These are phyloP conservation scores for Dalechampia spathulata DNA, from an alignment of 441 rosid genomes.

Conservation along the genomic window DNA sequence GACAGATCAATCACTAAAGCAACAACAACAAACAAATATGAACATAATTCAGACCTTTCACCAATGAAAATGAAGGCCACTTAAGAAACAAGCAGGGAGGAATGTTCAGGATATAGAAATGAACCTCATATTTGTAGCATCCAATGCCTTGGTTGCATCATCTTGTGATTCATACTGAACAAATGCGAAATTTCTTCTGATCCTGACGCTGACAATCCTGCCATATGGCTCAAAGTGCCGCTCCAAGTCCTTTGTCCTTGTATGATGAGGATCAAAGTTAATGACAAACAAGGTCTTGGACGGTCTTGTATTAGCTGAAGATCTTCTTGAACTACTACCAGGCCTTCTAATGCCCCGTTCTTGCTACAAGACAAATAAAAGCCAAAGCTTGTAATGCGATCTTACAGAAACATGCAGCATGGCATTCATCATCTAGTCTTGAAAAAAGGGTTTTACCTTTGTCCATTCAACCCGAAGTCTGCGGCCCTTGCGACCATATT, in stretches of 20 bases:
- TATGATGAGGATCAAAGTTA: slow-evolving; percentile 76
- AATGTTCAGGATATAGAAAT: not conserved
- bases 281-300: slow-evolving; percentile 94
- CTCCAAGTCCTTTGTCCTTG: slow-evolving; percentile 86
- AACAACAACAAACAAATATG: not conserved
- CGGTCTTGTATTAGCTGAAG: slow-evolving; percentile 59
- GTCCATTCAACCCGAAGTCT: slow-evolving; percentile 98
- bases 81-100: slow-evolving; percentile 1
- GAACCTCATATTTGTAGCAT: slow-evolving; percentile 77
- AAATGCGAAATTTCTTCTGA: slow-evolving; percentile 93
- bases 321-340: slow-evolving; percentile 42
- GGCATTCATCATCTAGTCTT: not conserved
- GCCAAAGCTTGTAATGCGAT: not conserved
- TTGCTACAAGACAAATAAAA: slow-evolving; percentile 33
- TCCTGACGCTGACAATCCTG: slow-evolving; percentile 73
- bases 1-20: not conserved
- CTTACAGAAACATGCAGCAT: not conserved
- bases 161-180: slow-evolving; percentile 83
- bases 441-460: slow-evolving; percentile 35
- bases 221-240: slow-evolving; percentile 94
- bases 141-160: slow-evolving; percentile 82
- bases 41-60: slow-evolving; percentile 1
- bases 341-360: slow-evolving; percentile 76
- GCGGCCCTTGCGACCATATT: slow-evolving; percentile 92
- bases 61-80: not conserved